phyloP scores from a whole-genome alignment of 495 filamentous ascomycete species.

The Aspergillus hancockii region DNA sequence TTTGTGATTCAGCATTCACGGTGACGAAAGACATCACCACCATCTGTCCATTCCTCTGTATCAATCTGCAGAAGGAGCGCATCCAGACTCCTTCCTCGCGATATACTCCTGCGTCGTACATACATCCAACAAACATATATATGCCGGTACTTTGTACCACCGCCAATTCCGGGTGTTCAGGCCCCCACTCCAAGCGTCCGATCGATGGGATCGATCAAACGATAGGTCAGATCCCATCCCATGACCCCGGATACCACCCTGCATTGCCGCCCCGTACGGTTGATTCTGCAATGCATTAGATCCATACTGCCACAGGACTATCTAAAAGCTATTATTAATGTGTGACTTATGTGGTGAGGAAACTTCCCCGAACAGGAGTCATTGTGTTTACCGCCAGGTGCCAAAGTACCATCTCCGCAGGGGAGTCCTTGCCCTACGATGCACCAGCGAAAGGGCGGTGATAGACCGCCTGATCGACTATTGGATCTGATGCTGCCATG shows the following conservation, averaged over 20 bases:
- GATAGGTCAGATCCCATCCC: conserved; percentile 13
- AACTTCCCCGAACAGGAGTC: not conserved
- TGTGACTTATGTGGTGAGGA: not conserved
- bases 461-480: conserved; percentile 19
- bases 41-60: conserved; percentile 8
- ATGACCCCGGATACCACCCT: conserved; percentile 18
- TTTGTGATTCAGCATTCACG: not conserved
- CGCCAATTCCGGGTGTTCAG: conserved; percentile 1
- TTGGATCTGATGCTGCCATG: conserved; percentile 20
- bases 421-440: not conserved
- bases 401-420: not conserved
- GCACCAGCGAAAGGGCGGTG: conserved; percentile 13
- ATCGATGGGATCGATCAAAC: conserved; percentile 6
- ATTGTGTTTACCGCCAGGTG: not conserved
- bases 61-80: not conserved
- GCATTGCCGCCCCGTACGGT: conserved; percentile 10
- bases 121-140: not conserved
- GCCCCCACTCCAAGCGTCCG: not conserved
- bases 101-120: not conserved
- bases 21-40: not conserved
- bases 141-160: conserved; percentile 5
- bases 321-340: conserved; percentile 1
- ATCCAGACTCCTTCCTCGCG: not conserved
- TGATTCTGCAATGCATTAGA: conserved; percentile 4
- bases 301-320: not conserved